Conservation (phyloP, 129 eudicot species). For the Daucus carota region DNA sequence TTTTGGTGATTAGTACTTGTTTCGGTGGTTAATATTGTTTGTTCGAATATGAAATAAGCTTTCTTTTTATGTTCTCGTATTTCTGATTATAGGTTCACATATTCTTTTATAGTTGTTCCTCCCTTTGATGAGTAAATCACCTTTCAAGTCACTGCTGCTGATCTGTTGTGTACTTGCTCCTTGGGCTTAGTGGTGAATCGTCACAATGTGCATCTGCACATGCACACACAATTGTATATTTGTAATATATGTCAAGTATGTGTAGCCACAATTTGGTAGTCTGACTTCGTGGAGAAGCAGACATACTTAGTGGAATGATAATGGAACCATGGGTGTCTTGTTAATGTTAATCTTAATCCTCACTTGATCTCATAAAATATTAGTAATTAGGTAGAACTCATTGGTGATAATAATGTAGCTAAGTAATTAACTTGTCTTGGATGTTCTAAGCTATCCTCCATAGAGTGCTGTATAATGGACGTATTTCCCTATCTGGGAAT, state of each 20-base stretch:
- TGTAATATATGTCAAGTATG: background rate
- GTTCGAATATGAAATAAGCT: background rate
- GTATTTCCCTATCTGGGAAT: background rate
- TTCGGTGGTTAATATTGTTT: background rate
- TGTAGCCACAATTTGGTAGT: background rate
- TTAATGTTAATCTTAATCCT: background rate
- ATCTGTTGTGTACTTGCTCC: background rate
- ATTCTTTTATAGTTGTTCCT: background rate
- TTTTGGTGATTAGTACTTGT: no score
- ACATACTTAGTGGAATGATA: background rate
- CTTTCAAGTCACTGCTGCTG: background rate
- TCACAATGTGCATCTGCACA: background rate
- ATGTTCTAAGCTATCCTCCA: background rate
- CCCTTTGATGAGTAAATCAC: background rate
- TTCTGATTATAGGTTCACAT: background rate
- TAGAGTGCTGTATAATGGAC: background rate
- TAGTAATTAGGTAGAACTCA: background rate
- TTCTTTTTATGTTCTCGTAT: background rate
- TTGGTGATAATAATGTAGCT: background rate
- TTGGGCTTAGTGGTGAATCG: background rate
- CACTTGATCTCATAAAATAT: background rate
- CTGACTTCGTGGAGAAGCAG: background rate
- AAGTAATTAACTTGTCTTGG: background rate
- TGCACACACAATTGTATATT: background rate
- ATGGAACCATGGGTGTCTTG: background rate